Conservation (phyloP, 176 grass and related monocot species). For the Carex kokanica region DNA sequence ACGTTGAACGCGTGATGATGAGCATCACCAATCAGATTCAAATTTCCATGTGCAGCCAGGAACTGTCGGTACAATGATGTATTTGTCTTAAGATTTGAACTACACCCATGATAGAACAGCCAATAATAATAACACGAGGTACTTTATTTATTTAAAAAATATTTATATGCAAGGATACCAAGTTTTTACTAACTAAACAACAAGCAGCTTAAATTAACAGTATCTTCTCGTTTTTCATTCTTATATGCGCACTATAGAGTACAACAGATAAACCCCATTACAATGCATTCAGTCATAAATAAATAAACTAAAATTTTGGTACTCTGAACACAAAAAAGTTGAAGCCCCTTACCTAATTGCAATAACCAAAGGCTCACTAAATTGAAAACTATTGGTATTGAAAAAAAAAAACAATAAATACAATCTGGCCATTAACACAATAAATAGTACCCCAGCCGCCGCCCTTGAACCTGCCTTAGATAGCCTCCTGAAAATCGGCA, state of each 20-base stretch:
- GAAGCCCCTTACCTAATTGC: constrained; percentile 56
- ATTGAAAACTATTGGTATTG: constrained; percentile 29
- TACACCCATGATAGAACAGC: background rate
- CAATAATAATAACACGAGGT: background rate
- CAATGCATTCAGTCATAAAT: constrained; percentile 22
- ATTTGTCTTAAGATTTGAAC: background rate
- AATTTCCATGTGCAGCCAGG: background rate
- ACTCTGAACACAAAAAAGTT: constrained; percentile 49
- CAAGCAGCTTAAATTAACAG: background rate
- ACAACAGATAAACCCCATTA: constrained; percentile 8
- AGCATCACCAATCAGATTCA: background rate
- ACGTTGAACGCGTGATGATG: background rate
- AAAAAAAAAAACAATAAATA: constrained; percentile 70
- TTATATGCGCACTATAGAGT: constrained; percentile 8
- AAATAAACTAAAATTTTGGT: constrained; percentile 35
- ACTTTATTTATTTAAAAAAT: background rate
- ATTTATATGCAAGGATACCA: background rate
- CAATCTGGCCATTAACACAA: constrained; percentile 36
- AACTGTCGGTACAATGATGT: background rate
- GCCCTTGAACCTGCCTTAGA: background rate
- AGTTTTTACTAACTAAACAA: background rate
- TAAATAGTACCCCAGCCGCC: background rate
- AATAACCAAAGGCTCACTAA: constrained; percentile 53
- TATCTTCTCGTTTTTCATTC: constrained; percentile 27
- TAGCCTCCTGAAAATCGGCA: constrained; percentile 12